Conservation (phyloP, 805 yeast genomes). For the Starmerella etchellsii region DNA sequence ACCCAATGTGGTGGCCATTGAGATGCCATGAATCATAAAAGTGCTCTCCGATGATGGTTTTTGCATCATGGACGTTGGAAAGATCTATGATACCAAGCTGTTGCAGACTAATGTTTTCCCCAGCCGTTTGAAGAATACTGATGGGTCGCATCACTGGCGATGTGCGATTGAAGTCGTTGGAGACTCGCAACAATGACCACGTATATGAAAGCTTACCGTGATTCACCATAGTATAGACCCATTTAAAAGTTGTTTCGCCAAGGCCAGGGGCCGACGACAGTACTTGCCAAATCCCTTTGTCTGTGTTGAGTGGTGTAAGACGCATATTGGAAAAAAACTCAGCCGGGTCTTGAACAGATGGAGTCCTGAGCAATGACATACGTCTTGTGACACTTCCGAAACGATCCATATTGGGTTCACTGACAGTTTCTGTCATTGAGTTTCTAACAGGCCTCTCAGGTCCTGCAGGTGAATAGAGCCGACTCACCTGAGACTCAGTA, state of each 20-base stretch:
- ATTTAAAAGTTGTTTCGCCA: constrained; percentile 3
- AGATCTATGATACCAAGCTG: constrained; percentile 20
- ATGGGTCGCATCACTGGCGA: constrained; percentile 19
- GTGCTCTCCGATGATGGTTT: constrained; percentile 6
- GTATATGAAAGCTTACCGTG: constrained; percentile 21
- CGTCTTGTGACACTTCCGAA: neutral
- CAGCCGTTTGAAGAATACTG: constrained; percentile 18
- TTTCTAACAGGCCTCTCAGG: too few relatives aligned
- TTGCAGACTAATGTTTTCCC: constrained; percentile 5
- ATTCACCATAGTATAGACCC: constrained; percentile 18
- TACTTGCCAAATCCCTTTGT: constrained; percentile 17
- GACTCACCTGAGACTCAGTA: too few relatives aligned
- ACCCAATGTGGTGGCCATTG: constrained; percentile 15
- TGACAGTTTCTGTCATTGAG: too few relatives aligned
- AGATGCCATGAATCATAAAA: constrained; percentile 8
- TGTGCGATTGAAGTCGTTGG: neutral
- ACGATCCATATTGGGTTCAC: neutral
- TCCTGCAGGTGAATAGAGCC: too few relatives aligned
- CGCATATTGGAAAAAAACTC: constrained; percentile 12
- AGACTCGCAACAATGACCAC: constrained; percentile 21
- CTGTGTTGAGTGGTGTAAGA: constrained; percentile 17
- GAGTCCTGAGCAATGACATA: neutral
- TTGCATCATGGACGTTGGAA: constrained; percentile 4
- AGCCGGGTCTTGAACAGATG: constrained; percentile 1
- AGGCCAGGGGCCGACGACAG: constrained; percentile 12